A percentile compares a stretch with the other conserved stretches of the same genome.
These are phyloP conservation scores for Hirschfeldia incana DNA, from an alignment of 345 rosid genomes.

Conservation along the genomic window DNA sequence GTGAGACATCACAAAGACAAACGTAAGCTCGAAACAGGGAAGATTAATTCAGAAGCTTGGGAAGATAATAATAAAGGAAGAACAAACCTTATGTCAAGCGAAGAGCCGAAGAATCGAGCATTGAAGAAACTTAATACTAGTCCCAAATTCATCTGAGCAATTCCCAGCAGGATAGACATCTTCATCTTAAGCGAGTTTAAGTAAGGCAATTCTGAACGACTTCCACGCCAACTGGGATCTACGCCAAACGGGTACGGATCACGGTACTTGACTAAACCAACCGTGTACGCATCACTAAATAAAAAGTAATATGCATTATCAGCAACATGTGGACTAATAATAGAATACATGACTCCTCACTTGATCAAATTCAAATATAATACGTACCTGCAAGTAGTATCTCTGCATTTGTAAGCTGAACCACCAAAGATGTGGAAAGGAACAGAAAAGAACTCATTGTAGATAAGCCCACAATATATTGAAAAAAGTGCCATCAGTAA, in stretches of 20 bases:
- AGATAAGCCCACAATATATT: constrained; percentile 93
- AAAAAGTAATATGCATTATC: constrained; percentile 29
- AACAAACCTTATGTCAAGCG: constrained; percentile 76
- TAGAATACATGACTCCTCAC: constrained; percentile 1
- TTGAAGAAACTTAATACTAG: constrained; percentile 83
- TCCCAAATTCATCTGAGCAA: constrained; percentile 95
- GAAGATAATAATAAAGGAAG: neutral
- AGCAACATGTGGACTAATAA: neutral
- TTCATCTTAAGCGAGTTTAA: constrained; percentile 96
- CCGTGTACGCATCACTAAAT: constrained; percentile 72
- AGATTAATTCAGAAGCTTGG: neutral
- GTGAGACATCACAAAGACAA: constrained; percentile 28
- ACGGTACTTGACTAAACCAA: constrained; percentile 75
- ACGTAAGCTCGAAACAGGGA: neutral
- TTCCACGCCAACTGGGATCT: constrained; percentile 99
- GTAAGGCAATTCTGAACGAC: constrained; percentile 93
- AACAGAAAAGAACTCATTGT: constrained; percentile 95
- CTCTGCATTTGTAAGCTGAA: constrained; percentile 93
- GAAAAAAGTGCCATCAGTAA: constrained; percentile 93
- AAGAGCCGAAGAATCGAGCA: constrained; percentile 71
- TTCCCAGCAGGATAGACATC: constrained; percentile 92
- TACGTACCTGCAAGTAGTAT: constrained; percentile 72
- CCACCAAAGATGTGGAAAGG: constrained; percentile 95
- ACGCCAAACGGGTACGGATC: constrained; percentile 95
- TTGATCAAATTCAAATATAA: constrained; percentile 2